Percentiles rank a stretch among this genome's conserved stretches.
Conservation (phyloP, 805 yeast genomes). For the Ogataea zsoltii region DNA sequence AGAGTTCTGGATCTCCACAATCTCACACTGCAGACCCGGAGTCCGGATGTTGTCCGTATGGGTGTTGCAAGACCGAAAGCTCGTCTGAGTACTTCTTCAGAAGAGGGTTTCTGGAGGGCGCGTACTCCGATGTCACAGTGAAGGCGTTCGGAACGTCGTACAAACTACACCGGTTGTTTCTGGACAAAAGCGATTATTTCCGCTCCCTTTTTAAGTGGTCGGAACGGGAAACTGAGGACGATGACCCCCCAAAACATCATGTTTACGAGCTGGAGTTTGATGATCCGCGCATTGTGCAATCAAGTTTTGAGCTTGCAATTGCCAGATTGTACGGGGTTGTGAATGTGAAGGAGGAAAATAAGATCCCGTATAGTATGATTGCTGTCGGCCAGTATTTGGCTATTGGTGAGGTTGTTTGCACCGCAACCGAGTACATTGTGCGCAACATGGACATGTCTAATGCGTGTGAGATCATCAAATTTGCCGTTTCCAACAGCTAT, state of each 20-base stretch:
- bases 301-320: constrained; percentile 50
- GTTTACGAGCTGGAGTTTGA: constrained; percentile 38
- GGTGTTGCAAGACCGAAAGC: constrained; percentile 27
- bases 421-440: constrained; percentile 43
- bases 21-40: constrained; percentile 7
- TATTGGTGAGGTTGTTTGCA: constrained; percentile 44
- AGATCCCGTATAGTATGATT: constrained; percentile 43
- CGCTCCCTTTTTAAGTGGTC: constrained; percentile 48
- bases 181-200: constrained; percentile 50
- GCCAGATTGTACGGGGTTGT: constrained; percentile 47
- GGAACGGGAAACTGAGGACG: constrained; percentile 7
- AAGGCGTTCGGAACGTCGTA: constrained; percentile 47
- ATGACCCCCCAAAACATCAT: background rate
- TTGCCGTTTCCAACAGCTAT: constrained; percentile 45
- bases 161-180: constrained; percentile 45
- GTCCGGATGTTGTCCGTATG: constrained; percentile 25
- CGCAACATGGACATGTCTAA: constrained; percentile 37
- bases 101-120: constrained; percentile 45
- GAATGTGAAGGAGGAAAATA: constrained; percentile 34
- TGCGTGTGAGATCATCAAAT: constrained; percentile 38
- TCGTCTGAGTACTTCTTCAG: constrained; percentile 35
- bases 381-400: constrained; percentile 53
- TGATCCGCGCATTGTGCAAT: constrained; percentile 42
- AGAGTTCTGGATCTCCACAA: constrained; percentile 8
- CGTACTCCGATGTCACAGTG: constrained; percentile 49